Percentiles rank a stretch among this genome's conserved stretches.
Conservation (phyloP, 2,329 filamentous ascomycete species). For the Nigrospora osmanthi region DNA sequence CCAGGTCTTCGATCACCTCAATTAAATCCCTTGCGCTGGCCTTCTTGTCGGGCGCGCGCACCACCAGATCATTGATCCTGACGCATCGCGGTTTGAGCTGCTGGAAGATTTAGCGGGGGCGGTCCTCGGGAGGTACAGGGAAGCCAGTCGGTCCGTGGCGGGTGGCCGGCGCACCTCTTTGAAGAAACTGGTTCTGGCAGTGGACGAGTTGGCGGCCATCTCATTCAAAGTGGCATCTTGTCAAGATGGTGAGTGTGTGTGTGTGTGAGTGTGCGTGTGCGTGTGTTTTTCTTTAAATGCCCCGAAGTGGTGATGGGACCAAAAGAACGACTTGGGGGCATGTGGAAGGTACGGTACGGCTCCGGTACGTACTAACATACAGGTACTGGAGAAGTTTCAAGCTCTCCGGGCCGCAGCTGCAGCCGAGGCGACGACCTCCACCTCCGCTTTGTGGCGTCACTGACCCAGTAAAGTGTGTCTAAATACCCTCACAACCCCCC, state of each 20-base stretch:
- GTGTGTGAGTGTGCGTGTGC: too few species aligned
- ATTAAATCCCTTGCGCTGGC: constrained; percentile 34
- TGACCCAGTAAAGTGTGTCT: too few species aligned
- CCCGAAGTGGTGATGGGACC: too few species aligned
- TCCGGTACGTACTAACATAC: too few species aligned
- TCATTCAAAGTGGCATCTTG: not conserved
- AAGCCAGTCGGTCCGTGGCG: not conserved
- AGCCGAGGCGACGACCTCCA: too few species aligned
- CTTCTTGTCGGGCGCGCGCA: constrained; percentile 36
- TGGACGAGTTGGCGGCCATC: constrained; percentile 1
- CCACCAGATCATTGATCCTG: constrained; percentile 48
- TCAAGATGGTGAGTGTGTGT: too few species aligned
- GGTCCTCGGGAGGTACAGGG: not conserved
- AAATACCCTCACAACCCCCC: too few species aligned
- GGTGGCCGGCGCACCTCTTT: constrained; percentile 14
- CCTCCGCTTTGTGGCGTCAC: too few species aligned
- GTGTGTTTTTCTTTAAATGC: not conserved
- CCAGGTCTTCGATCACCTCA: constrained; percentile 35
- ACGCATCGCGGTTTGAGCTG: constrained; percentile 59
- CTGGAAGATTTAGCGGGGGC: constrained; percentile 4
- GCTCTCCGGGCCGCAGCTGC: too few species aligned
- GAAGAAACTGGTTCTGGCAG: constrained; percentile 20
- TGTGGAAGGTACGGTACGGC: too few species aligned
- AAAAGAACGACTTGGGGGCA: too few species aligned
- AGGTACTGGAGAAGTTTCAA: too few species aligned